Base-by-base conservation (phyloP, 2,329 filamentous ascomycete species). In the Aspergillus vadensis region DNA sequence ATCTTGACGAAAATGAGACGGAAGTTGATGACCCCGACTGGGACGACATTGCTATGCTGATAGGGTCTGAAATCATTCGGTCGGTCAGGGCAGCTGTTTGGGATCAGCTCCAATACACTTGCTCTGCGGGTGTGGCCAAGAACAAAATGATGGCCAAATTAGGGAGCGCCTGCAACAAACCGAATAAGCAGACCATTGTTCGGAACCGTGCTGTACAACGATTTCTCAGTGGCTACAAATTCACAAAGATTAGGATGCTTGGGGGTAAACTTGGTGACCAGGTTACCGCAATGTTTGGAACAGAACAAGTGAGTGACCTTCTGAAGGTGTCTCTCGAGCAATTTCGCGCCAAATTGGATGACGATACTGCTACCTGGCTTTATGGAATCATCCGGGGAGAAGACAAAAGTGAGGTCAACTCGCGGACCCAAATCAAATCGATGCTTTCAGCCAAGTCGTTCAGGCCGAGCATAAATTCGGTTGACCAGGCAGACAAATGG, bases 361-460 rank as follows among this genome's bases (percentile, higher is more conserved):
- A 94, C 55, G 92, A 96, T 48, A 95, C 90, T 0, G 94, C 91
- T 1, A 81, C 83, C 3, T 97, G 93, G 92, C 81, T 98, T 10
- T 89, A 96, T 77, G 87, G 89, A 57, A 90, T 89, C 10, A 89
- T 98, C 56, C 87, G 95, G 10, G 95, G 95, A 1, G 86, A 93
- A 62, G 95, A 99, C 74, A 81, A 82, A 53, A 95, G 90, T 69
- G 93, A 97, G 75, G 92, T 99, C 66, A 97, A 92, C 70, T 86
- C 92, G 27, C 84, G 94, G 55, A 97, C 92, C 1, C 91, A 95
- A 70, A 97, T 97, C 80, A 97, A 98, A 75, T 95, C 91, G 15
- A 98, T 99, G 93, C 82, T 98, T 14, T 97, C 92, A 1, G 93
- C 95, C 19, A 99, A 99, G 74, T 96, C 92, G 0, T 99, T 99